A percentile compares a stretch with the other conserved stretches of the same genome.
These are phyloP conservation scores for Boletus patriciae DNA, from an alignment of 768 basidiomycete species.

Conservation along the genomic window DNA sequence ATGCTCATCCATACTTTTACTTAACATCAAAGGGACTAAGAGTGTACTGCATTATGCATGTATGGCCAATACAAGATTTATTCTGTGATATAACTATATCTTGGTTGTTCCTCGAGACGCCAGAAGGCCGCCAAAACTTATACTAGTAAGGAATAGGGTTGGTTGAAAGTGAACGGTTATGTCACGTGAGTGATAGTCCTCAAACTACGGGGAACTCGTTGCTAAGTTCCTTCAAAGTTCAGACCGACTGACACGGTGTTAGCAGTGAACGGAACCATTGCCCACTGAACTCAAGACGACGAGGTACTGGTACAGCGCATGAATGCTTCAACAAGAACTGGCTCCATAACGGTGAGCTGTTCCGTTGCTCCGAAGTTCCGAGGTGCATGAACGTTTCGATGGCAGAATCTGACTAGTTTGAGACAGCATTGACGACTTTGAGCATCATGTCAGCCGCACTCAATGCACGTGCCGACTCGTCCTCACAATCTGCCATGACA, in stretches of 20 bases:
- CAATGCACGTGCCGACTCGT: constrained; percentile 41
- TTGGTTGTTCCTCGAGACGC: not conserved
- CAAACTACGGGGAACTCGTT: not conserved
- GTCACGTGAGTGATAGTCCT: constrained; percentile 14
- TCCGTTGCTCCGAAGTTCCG: not conserved
- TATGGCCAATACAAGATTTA: not conserved
- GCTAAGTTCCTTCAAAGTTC: no score
- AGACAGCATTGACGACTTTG: not conserved
- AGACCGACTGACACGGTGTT: no score
- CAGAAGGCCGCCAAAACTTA: no score
- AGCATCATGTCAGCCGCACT: constrained; percentile 44
- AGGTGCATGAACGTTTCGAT: not conserved
- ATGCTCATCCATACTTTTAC: not conserved
- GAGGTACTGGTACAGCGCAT: not conserved
- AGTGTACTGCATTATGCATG: not conserved
- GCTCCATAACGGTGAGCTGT: constrained; percentile 8
- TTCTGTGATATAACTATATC: not conserved
- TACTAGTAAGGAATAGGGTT: no score
- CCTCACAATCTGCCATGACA: constrained; percentile 43
- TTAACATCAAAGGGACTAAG: not conserved
- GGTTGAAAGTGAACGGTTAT: not conserved
- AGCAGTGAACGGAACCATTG: not conserved
- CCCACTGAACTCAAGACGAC: not conserved
- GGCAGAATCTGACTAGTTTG: not conserved
- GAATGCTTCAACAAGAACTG: not conserved